Conservation (phyloP, 352 stramenopile species). For the Pythium aphanidermatum region DNA sequence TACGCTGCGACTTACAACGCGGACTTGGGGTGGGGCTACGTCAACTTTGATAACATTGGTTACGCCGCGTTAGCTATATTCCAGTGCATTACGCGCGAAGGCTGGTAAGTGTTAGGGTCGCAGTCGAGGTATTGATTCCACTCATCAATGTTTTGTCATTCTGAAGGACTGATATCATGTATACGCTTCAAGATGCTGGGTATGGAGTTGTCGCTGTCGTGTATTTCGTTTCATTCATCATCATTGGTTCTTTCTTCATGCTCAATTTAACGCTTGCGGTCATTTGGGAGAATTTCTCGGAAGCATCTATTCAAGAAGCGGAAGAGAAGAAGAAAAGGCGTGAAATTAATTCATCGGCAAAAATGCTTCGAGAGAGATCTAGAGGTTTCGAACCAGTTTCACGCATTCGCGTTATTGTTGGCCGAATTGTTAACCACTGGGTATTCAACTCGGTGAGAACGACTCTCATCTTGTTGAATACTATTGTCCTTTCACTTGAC, state of each 20-base stretch:
- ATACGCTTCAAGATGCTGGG: slow-evolving; percentile 51
- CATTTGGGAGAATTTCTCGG: slow-evolving; percentile 81
- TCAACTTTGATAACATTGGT: slow-evolving; percentile 86
- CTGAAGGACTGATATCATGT: slow-evolving; percentile 51
- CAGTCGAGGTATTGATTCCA: neutral
- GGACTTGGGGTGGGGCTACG: slow-evolving; percentile 83
- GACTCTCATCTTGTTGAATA: slow-evolving; percentile 79
- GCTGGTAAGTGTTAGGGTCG: slow-evolving; percentile 55
- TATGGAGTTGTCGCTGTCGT: slow-evolving; percentile 41
- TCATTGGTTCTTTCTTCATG: slow-evolving; percentile 89
- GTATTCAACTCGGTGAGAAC: slow-evolving; percentile 49
- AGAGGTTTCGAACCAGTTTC: neutral
- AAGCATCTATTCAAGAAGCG: slow-evolving; percentile 47
- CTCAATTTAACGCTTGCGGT: slow-evolving; percentile 89
- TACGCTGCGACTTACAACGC: slow-evolving; percentile 45
- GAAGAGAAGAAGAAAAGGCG: slow-evolving; percentile 43
- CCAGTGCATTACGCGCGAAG: slow-evolving; percentile 88
- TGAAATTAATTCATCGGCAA: neutral
- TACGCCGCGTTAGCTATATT: slow-evolving; percentile 83
- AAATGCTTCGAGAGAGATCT: neutral
- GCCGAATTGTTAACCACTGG: slow-evolving; percentile 35
- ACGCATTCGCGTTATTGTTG: slow-evolving; percentile 14
- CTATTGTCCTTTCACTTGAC: slow-evolving; percentile 75
- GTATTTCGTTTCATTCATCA: slow-evolving; percentile 87
- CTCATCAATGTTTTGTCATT: neutral